Evolutionary conservation across 768 basidiomycete species (phyloP).

Genomic region (Suillus variegatus): DNA sequence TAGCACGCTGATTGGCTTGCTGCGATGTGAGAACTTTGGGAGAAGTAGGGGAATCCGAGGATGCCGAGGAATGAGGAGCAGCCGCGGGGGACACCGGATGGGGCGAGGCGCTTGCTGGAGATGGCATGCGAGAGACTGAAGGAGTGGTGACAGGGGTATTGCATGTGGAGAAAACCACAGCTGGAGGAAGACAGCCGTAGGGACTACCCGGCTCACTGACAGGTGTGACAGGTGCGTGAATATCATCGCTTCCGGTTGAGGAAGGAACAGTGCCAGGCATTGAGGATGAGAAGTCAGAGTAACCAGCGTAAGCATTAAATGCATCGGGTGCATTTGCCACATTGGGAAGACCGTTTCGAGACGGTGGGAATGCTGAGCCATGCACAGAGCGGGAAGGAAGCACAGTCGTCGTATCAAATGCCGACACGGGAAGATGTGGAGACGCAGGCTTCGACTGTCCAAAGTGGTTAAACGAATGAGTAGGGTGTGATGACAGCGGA

Average conservation of each 20-base stretch:
- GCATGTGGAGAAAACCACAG: slow-evolving; percentile 57
- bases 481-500: slow-evolving; percentile 37
- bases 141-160: slow-evolving; percentile 51
- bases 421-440: slow-evolving; percentile 40
- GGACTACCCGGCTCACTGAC: slow-evolving; percentile 34
- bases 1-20: slow-evolving; percentile 34
- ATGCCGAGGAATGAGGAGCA: slow-evolving; percentile 22
- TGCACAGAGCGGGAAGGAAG: slow-evolving; percentile 46
- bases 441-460: slow-evolving; percentile 32
- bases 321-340: slow-evolving; percentile 46
- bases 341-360: slow-evolving; percentile 28
- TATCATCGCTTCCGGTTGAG: slow-evolving; percentile 29
- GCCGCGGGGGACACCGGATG: slow-evolving; percentile 18
- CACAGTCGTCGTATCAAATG: slow-evolving; percentile 56
- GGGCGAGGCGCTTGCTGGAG: slow-evolving; percentile 25
- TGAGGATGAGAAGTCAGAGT: slow-evolving; percentile 61
- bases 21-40: slow-evolving; percentile 29
- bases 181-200: slow-evolving; percentile 61
- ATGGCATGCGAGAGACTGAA: slow-evolving; percentile 45
- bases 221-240: slow-evolving; percentile 27
- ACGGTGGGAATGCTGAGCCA: slow-evolving; percentile 33
- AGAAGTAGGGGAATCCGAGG: slow-evolving; percentile 26
- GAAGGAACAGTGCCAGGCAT: slow-evolving; percentile 57
- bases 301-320: slow-evolving; percentile 71
- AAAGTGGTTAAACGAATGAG: slow-evolving; percentile 34